phyloP scores from a whole-genome alignment of 345 rosid species.

The Linum tenue region DNA sequence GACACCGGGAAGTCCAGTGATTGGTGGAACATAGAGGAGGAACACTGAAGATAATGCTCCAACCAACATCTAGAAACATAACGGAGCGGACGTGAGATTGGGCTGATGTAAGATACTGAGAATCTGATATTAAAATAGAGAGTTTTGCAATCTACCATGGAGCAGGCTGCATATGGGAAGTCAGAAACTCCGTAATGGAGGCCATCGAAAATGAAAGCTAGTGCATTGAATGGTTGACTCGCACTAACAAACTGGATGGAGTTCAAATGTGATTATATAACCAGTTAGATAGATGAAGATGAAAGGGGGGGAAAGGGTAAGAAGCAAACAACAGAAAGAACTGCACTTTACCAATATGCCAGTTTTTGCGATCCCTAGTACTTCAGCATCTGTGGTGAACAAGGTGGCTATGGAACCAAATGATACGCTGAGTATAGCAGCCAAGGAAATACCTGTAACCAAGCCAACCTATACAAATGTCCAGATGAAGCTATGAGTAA shows the following conservation, averaged over 20 bases:
- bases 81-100: conserved; percentile 6
- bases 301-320: not conserved
- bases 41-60: conserved; percentile 57
- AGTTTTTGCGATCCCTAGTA: conserved; percentile 59
- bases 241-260: conserved; percentile 64
- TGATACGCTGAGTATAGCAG: conserved; percentile 57
- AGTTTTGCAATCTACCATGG: conserved; percentile 46
- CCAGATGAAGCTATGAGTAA: conserved; percentile 10
- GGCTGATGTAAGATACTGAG: not conserved
- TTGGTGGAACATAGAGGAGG: conserved; percentile 49
- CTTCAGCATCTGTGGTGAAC: conserved; percentile 71
- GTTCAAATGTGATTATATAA: conserved; percentile 5
- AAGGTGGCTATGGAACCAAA: conserved; percentile 58
- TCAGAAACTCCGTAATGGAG: conserved; percentile 92
- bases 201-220: conserved; percentile 89
- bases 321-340: not conserved
- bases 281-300: not conserved
- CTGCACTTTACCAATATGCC: conserved; percentile 54
- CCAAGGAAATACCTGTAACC: conserved; percentile 53
- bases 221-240: conserved; percentile 82
- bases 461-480: conserved; percentile 58
- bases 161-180: conserved; percentile 75
- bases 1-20: conserved; percentile 68
- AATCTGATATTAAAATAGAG: not conserved
- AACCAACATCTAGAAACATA: conserved; percentile 50